Evolutionary conservation across 257 asterid genomes (phyloP), one percentile per base, ranked within the genome.

Genomic region (Solanum ossicruentum): DNA sequence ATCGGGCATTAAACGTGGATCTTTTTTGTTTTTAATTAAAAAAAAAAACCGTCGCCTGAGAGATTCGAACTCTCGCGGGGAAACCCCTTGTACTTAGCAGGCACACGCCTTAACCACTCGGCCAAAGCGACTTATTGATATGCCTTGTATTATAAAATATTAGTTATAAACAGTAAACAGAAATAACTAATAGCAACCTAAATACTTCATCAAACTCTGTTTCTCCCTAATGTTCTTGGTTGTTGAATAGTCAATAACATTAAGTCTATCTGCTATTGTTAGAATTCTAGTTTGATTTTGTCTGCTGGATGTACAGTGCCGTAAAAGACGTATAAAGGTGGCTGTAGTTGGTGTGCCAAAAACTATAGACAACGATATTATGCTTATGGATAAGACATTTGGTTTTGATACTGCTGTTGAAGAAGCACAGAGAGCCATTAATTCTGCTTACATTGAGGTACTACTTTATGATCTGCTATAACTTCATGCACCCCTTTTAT

Each of bases 31-130:
- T 36, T 36, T 36, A 36, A 36, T 36, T 36, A 2, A 2, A 23
- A 13, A 5, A 5, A 9, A 2, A 4, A 0, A 11, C 0, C 95
- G 97, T 92, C 96, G 97, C 98, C 98, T 94, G 98, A 91, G 98
- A 94, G 98, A 94, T 92, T 94, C 98, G 95, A 94, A 93, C 98
- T 95, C 99, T 94, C 97, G 98, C 98, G 98, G 99, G 97, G 94
- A 94, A 91, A 92, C 94, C 97, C 97, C 98, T 94, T 93, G 98
- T 94, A 94, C 87, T 88, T 90, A 88, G 91, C 91, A 88, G 92
- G 92, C 91, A 90, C 91, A 90, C 90, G 91, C 91, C 91, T 90
- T 90, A 88, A 90, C 91, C 92, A 90, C 92, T 90, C 92, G 91
- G 92, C 90, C 91, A 90, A 90, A 88, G 92, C 91, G 90, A 88